A percentile compares a stretch with the other conserved stretches of the same genome.
These are phyloP conservation scores for Alternaria dauci DNA, from an alignment of 2,329 filamentous ascomycete genomes.

Conservation along the genomic window DNA sequence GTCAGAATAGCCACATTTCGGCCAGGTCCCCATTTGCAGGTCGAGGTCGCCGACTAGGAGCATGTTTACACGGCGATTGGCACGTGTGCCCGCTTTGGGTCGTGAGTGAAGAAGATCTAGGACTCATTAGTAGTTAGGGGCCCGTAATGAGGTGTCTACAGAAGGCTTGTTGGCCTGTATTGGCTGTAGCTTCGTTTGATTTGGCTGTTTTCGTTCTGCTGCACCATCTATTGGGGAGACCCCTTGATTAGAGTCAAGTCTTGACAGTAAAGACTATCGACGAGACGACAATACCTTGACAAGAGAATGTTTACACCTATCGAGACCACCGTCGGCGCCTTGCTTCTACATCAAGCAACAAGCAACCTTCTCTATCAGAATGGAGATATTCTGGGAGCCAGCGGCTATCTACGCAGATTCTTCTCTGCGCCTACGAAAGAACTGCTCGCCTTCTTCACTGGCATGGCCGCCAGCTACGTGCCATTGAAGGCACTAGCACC, in stretches of 20 bases:
- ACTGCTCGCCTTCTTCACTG: slow-evolving; percentile 56
- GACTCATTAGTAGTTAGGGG: slow-evolving; percentile 4
- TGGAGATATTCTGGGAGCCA: slow-evolving; percentile 61
- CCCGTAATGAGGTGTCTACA: slow-evolving; percentile 6
- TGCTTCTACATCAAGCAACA: slow-evolving; percentile 61
- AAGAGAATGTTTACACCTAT: slow-evolving; percentile 61
- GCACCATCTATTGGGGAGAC: background rate
- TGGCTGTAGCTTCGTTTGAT: background rate
- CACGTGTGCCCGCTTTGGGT: background rate
- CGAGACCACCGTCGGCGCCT: slow-evolving; percentile 60
- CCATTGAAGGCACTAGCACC: slow-evolving; percentile 56
- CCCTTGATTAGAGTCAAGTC: background rate
- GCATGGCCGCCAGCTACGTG: slow-evolving; percentile 56
- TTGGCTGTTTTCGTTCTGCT: background rate
- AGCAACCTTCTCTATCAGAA: slow-evolving; percentile 61
- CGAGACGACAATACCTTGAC: background rate
- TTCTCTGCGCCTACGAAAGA: slow-evolving; percentile 53
- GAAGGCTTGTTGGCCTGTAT: background rate
- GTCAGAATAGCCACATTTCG: slow-evolving; percentile 11
- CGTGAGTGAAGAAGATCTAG: slow-evolving; percentile 19
- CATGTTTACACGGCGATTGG: slow-evolving; percentile 23
- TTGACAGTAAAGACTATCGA: background rate
- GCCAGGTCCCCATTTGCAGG: slow-evolving; percentile 18
- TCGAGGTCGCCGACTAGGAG: slow-evolving; percentile 32
- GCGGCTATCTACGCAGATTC: slow-evolving; percentile 56